Evolutionary conservation across 2,329 filamentous ascomycete species (phyloP).

Genomic region (Phaeoacremonium minimum): DNA sequence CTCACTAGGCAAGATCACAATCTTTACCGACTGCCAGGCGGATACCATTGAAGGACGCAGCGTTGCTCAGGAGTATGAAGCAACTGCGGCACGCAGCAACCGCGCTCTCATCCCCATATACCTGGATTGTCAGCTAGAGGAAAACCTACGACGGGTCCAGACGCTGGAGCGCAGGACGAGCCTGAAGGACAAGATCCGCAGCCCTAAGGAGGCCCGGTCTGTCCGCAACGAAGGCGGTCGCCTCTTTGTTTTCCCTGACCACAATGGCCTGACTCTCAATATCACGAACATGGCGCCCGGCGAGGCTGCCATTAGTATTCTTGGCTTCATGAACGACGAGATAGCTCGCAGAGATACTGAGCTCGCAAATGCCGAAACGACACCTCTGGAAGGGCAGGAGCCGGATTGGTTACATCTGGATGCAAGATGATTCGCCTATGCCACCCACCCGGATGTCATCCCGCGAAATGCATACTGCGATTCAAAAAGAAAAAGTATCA

Average conservation of each 20-base stretch:
- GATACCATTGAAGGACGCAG: constrained; percentile 16
- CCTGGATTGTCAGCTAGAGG: constrained; percentile 15
- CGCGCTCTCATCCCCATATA: constrained; percentile 20
- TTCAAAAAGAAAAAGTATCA: too few species aligned
- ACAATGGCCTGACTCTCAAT: constrained; percentile 15
- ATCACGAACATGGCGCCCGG: constrained; percentile 15
- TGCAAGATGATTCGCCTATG: constrained; percentile 10
- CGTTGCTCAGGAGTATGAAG: constrained; percentile 15
- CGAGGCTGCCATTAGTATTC: constrained; percentile 20
- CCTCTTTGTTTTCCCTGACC: constrained; percentile 6
- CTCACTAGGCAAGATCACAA: constrained; percentile 14
- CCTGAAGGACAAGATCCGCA: constrained; percentile 11
- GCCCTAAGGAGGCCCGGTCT: constrained; percentile 10
- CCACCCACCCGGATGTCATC: not conserved
- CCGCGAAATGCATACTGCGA: too few species aligned
- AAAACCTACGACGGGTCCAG: constrained; percentile 16
- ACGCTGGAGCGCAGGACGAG: constrained; percentile 14
- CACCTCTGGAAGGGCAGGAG: constrained; percentile 8
- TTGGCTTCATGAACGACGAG: constrained; percentile 16
- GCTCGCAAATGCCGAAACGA: constrained; percentile 8
- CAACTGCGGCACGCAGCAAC: constrained; percentile 15
- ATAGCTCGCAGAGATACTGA: constrained; percentile 12
- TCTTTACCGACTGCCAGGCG: constrained; percentile 22
- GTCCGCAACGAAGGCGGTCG: constrained; percentile 9
- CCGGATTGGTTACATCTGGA: constrained; percentile 7